Base-by-base conservation (phyloP, 2,329 filamentous ascomycete species). In the Penicillium sp. region DNA sequence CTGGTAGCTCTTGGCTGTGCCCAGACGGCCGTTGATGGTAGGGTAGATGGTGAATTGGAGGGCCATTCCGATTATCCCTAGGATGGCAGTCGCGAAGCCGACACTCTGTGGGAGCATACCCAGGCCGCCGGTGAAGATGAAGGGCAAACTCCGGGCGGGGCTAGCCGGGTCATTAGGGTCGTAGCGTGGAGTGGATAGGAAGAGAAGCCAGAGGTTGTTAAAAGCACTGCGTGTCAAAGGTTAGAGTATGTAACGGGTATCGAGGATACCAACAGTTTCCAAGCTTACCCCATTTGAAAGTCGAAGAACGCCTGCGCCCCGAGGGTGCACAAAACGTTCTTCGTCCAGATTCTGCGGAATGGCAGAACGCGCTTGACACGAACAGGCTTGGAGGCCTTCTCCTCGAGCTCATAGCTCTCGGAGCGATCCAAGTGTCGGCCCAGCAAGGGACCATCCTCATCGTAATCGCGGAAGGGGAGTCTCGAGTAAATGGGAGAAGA, bases 201-300 rank as follows among this genome's bases (percentile, higher is more conserved):
- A 92, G 49, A 91, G 83, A 52, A 90, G 87, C 88, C 89, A 92
- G 22, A 92, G 83, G 17, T 88, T 87, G 71, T 90, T 88, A 78
- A 92, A 92, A 31, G 89, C 89, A 62, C 76, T 55, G 34, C 12
- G 31, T 14, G 5, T 20, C 47, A 11, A n/a, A 5, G 3, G 6
- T 52, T 52, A 41, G 20, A 5, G 2, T 11, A 20, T 12, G 6
- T 1, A 11, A 8, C 2, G 38, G 6, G 14, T 0, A 20, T 11
- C 10, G 1, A 15, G 7, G 31, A 31, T 1, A 20, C 4, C 7
- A n/a, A 7, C 4, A 12, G 25, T 20, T 25, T 31, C 31, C 31
- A 31, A 5, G 6, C 52, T 47, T 55, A 55, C 52, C 52, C 77
- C 75, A 92, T 83, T 75, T 91, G 89, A 69, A 91, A 89, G 71